Evolutionary conservation across 352 stramenopile genomes (phyloP).

Genomic region (Lagenidium sp.): DNA sequence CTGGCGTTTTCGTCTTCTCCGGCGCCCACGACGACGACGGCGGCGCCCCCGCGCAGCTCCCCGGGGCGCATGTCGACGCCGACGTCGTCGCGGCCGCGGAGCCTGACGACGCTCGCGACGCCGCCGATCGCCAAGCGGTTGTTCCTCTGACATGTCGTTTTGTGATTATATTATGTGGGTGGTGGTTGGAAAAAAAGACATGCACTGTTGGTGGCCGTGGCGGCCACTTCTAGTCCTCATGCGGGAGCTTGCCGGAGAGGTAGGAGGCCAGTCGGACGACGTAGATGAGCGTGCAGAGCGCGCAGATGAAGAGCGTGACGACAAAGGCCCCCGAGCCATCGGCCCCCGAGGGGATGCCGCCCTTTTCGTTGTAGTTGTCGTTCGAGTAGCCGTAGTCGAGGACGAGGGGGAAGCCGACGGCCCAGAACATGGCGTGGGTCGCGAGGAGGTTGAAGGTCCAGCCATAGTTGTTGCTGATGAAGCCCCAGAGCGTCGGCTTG

Average conservation of each 20-base stretch:
- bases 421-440: constrained; percentile 78
- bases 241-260: constrained; percentile 25
- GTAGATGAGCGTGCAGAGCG: constrained; percentile 67
- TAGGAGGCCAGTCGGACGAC: constrained; percentile 37
- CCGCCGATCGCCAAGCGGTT: constrained; percentile 25
- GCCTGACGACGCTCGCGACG: constrained; percentile 10
- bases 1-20: too few relatives aligned
- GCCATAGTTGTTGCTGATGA: constrained; percentile 63
- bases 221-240: constrained; percentile 14
- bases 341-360: constrained; percentile 65
- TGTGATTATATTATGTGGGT: background rate
- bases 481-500: constrained; percentile 34
- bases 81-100: constrained; percentile 14
- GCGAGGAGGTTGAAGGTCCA: constrained; percentile 83
- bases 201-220: background rate
- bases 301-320: constrained; percentile 75
- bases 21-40: too few relatives aligned
- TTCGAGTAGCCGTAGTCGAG: constrained; percentile 78
- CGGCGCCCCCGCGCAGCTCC: too few relatives aligned
- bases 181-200: background rate
- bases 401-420: constrained; percentile 63
- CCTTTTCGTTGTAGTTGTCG: constrained; percentile 61
- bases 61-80: too few relatives aligned
- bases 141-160: background rate
- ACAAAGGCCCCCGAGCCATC: constrained; percentile 70